These are phyloP conservation scores for Tricladium varicosporioides DNA, from an alignment of 2,329 filamentous ascomycete genomes.

Conservation along the genomic window DNA sequence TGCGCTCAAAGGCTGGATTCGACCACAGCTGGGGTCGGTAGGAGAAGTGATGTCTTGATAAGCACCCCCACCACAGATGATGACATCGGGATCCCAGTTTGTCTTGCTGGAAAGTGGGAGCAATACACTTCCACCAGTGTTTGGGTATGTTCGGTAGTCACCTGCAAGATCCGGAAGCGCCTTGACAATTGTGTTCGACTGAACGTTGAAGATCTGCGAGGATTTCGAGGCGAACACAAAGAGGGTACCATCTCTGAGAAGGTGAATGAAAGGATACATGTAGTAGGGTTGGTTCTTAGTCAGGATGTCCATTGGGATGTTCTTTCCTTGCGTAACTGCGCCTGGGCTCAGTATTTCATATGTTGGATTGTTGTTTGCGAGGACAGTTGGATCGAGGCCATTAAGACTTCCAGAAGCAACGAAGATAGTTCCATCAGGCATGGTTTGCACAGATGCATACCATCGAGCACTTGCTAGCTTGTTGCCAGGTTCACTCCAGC, in stretches of 20 bases:
- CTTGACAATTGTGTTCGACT: slow-evolving; percentile 42
- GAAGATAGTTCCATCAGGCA: slow-evolving; percentile 56
- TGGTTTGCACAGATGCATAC: slow-evolving; percentile 59
- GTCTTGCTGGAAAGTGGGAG: slow-evolving; percentile 51
- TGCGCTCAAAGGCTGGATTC: slow-evolving; percentile 49
- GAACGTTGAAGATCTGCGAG: slow-evolving; percentile 53
- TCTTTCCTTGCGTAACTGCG: slow-evolving; percentile 46
- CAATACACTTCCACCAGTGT: slow-evolving; percentile 57
- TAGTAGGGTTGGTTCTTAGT: slow-evolving; percentile 59
- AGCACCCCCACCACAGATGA: slow-evolving; percentile 58
- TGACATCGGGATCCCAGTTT: slow-evolving; percentile 50
- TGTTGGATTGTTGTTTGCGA: slow-evolving; percentile 60
- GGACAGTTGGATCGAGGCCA: slow-evolving; percentile 51
- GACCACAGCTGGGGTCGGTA: slow-evolving; percentile 57
- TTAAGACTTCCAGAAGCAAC: slow-evolving; percentile 60
- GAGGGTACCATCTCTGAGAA: slow-evolving; percentile 53
- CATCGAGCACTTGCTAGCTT: slow-evolving; percentile 53
- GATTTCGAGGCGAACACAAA: slow-evolving; percentile 57
- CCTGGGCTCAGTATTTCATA: slow-evolving; percentile 55
- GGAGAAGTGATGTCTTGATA: slow-evolving; percentile 58
- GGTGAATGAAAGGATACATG: slow-evolving; percentile 62
- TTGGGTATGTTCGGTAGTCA: slow-evolving; percentile 57
- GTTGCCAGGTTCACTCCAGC: slow-evolving; percentile 55
- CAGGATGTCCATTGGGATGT: slow-evolving; percentile 51
- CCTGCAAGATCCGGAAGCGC: slow-evolving; percentile 52